Evolutionary conservation across 2,329 filamentous ascomycete genomes (phyloP), one percentile per base, ranked within the genome.

Genomic region (Alternaria gaisen): DNA sequence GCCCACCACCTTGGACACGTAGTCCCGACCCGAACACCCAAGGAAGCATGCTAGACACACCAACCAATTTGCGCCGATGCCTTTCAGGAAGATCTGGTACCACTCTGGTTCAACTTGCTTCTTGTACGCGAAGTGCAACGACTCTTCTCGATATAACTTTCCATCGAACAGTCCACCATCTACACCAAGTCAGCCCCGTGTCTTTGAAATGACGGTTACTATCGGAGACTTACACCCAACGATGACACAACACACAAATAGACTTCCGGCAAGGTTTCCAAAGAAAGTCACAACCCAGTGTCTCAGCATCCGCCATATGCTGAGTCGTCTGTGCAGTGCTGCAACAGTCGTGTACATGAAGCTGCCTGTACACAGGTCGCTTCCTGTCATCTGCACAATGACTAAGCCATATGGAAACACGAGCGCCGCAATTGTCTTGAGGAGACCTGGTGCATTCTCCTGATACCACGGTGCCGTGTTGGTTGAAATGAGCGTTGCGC

Each of bases 161-260:
- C 53, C 46, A 28, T 78, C 78, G 73, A 83, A 86, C 24, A 77
- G 77, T 34, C 77, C 83, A 48, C 82, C 83, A 66, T 85, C 79
- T 82, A 40, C 24, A 14, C 8, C 2, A 8, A 30, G 28, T 58
- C 38, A 53, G 8, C 30, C 8, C 22, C 26, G 16, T 11, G 8
- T 12, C 38, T 14, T 10, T 10, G 11, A 10, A 5, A 10, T 24
- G 3, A 16, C 1, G 14, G 7, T 5, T 16, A 11, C 16, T 1
- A 36, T 24, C 5, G 12, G 14, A 18, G 26, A 75, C 78, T 51
- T 70, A 83, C 81, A 85, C 36, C 83, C 83, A 47, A 81, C 81
- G 43, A 85, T 80, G 6, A 85, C 76, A 4, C 79, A 72, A 58
- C 83, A 80, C 11, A 85, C 75, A 61, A 85, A 84, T 5, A 86